A percentile compares a stretch with the other conserved stretches of the same genome.
phyloP scores from a whole-genome alignment of 2,329 filamentous ascomycete genomes.

The Scopulariopsis brevicaulis region DNA sequence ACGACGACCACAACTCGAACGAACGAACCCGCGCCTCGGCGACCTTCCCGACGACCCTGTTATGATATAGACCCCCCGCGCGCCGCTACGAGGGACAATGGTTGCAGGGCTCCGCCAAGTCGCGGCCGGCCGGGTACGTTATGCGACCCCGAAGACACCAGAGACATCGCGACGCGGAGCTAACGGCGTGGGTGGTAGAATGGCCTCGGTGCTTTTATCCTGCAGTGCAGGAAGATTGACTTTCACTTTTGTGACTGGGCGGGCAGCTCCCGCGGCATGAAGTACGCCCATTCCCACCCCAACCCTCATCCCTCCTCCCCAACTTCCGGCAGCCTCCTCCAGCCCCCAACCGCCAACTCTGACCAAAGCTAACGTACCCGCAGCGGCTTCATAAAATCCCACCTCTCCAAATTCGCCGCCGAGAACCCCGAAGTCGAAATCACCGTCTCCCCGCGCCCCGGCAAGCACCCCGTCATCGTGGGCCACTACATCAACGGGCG shows the following conservation, averaged over 20 bases:
- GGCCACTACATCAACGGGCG: conserved; percentile 90
- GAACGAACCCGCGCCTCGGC: not conserved
- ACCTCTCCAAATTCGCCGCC: conserved; percentile 66
- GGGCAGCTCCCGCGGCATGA: conserved; percentile 89
- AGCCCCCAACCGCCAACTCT: too few species aligned
- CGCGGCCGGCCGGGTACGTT: conserved; percentile 39
- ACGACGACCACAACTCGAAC: not conserved
- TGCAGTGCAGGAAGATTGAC: conserved; percentile 92
- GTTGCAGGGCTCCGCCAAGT: conserved; percentile 40
- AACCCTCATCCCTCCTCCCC: not conserved
- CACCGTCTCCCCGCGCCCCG: conserved; percentile 78
- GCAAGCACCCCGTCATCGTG: conserved; percentile 77
- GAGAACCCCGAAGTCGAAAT: conserved; percentile 85
- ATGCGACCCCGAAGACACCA: not conserved
- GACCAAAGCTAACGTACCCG: conserved; percentile 14
- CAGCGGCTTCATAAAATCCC: conserved; percentile 71
- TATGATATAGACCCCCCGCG: not conserved
- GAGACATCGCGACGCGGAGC: not conserved
- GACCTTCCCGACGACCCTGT: not conserved
- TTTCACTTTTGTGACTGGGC: conserved; percentile 97
- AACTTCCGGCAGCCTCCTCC: too few species aligned
- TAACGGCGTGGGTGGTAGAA: conserved; percentile 46
- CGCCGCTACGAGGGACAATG: conserved; percentile 23
- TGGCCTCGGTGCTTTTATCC: conserved; percentile 90
- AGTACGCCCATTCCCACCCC: conserved; percentile 41